Evolutionary conservation across 306 rosid species (phyloP).

Genomic region (Albizia julibrissin): DNA sequence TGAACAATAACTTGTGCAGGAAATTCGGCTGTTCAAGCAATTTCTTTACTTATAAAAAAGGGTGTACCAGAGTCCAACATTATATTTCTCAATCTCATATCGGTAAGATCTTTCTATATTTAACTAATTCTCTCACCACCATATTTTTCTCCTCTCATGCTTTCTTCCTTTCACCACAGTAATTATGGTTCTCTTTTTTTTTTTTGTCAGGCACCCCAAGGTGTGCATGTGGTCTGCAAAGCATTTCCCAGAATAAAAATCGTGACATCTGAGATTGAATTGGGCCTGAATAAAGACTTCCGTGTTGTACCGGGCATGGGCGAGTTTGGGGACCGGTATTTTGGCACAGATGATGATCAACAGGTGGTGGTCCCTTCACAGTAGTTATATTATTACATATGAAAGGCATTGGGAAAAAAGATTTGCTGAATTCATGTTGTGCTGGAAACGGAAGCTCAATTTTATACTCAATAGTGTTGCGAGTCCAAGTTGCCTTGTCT

Average conservation of each 20-base stretch:
- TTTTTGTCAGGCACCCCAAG: slow-evolving; percentile 90
- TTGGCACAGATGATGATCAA: slow-evolving; percentile 91
- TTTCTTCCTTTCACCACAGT: slow-evolving; percentile 7
- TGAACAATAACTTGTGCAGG: slow-evolving; percentile 49
- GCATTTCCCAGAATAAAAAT: slow-evolving; percentile 90
- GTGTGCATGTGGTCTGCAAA: slow-evolving; percentile 87
- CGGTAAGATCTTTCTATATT: slow-evolving; percentile 57
- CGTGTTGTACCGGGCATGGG: slow-evolving; percentile 99
- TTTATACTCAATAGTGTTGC: slow-evolving; percentile 30
- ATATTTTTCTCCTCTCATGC: slow-evolving; percentile 2
- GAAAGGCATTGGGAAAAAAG: background rate
- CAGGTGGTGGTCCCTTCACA: slow-evolving; percentile 46
- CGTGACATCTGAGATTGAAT: slow-evolving; percentile 93
- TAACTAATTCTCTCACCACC: background rate
- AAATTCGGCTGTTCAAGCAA: slow-evolving; percentile 93
- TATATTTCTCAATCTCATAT: slow-evolving; percentile 94
- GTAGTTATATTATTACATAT: slow-evolving; percentile 38
- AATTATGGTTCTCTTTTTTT: slow-evolving; percentile 18
- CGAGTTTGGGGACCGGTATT: slow-evolving; percentile 96
- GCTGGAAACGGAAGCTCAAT: slow-evolving; percentile 31
- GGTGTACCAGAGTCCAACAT: slow-evolving; percentile 98
- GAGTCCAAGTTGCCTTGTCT: background rate
- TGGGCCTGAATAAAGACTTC: slow-evolving; percentile 76
- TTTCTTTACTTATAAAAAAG: slow-evolving; percentile 72
- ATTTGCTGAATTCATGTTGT: slow-evolving; percentile 34